phyloP scores from a whole-genome alignment of 352 stramenopile species.

The Phytophthora europaea region DNA sequence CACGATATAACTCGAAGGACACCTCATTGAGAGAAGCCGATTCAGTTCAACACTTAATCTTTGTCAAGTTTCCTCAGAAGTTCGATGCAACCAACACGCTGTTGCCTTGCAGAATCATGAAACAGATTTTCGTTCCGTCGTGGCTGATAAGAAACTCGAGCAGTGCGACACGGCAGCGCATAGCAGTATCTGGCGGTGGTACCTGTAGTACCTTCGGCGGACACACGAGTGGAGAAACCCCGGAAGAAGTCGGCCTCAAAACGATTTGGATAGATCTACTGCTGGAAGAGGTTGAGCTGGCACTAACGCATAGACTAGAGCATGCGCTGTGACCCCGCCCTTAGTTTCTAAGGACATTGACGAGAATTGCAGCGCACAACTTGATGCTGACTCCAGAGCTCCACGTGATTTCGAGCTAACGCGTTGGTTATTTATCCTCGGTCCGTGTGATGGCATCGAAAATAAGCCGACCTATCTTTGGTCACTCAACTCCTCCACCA shows the following conservation, averaged over 20 bases:
- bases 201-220: constrained; percentile 27
- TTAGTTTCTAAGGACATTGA: neutral
- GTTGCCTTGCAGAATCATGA: neutral
- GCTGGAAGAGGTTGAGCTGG: constrained; percentile 31
- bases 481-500: neutral
- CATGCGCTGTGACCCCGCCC: neutral
- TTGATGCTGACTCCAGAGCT: neutral
- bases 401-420: neutral
- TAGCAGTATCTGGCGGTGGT: constrained; percentile 29
- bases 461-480: constrained; percentile 3
- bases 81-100: constrained; percentile 17
- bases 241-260: constrained; percentile 36
- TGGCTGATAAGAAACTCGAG: constrained; percentile 20
- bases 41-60: constrained; percentile 34
- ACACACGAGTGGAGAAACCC: constrained; percentile 18
- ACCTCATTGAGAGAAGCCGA: constrained; percentile 12
- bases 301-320: constrained; percentile 32
- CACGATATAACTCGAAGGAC: constrained; percentile 11
- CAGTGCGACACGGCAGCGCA: constrained; percentile 19
- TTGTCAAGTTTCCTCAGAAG: constrained; percentile 19
- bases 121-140: neutral
- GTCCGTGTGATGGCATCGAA: neutral
- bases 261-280: constrained; percentile 45
- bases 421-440: neutral
- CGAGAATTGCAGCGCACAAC: neutral